Conservation (phyloP, 176 grass and related monocot genomes). For the Cenchrus americanus region DNA sequence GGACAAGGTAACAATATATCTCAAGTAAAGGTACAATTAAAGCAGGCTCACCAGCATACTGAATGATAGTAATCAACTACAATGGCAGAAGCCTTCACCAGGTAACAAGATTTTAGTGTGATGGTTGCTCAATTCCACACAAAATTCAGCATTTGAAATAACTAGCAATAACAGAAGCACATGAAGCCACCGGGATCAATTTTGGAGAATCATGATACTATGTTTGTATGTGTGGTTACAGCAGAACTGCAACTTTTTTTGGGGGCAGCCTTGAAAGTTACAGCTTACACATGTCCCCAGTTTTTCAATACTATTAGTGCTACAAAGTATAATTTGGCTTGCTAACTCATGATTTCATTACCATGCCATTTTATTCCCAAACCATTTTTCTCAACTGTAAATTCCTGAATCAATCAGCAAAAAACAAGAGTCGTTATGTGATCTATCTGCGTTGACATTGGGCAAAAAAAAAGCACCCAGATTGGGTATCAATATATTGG, state of each 20-base stretch:
- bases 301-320: neutral
- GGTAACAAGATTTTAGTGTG: neutral
- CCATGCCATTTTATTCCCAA: neutral
- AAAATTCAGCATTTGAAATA: neutral
- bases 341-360: neutral
- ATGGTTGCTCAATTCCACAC: neutral
- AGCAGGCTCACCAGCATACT: too few relatives aligned
- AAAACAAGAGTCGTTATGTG: neutral
- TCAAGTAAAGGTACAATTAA: too few relatives aligned
- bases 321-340: neutral
- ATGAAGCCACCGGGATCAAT: neutral
- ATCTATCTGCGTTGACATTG: neutral
- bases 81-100: neutral
- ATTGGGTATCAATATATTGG: neutral
- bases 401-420: constrained; percentile 29
- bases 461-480: neutral
- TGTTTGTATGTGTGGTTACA: neutral
- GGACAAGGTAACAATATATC: neutral
- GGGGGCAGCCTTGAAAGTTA: too few relatives aligned
- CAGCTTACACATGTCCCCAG: too few relatives aligned
- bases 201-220: neutral
- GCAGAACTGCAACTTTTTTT: neutral
- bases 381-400: constrained; percentile 24
- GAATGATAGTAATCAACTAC: neutral
- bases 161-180: neutral